Base-by-base conservation (phyloP, 1,139 yeast genomes). In the Geotrichum reessii region DNA sequence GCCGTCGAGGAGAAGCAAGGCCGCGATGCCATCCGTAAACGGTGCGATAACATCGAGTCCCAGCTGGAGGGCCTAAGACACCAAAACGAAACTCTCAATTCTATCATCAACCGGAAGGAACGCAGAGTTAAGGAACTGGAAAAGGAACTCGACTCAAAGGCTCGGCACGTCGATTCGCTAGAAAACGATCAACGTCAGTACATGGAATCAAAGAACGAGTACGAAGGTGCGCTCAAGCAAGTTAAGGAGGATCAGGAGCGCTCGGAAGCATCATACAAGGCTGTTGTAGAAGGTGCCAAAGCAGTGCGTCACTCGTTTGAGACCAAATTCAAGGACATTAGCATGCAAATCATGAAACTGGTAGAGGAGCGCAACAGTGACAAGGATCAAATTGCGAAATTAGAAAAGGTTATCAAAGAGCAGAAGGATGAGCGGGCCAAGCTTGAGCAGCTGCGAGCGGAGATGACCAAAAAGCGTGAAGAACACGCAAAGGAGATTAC, bases 41-140 rank as follows among this genome's bases (percentile, higher is more conserved):
- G 69, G 14, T 63, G 65, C 54, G 69, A 67, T 46, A 62, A 64
- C 31, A 58, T 66, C 40, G 70, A 64, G 51, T 58, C 66, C 5
- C 65, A 67, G 12, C 56, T 64, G 37, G 67, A 64, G 46, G 65
- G 65, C n/a, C 62, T 68, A 25, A 62, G 63, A 56, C 71, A 68
- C 48, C 72, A 69, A 57, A 65, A 64, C 44, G 67, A 64, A 12
- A 66, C 64, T 55, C 63, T 69, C 42, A 67, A 63, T 55, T 59
- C 66, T 14, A 58, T 68, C 53, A 56, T 69, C 46, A 62, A 57
- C 12, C 63, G 71, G 17, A 66, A 69, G 51, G 72, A 69, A 53
- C 64, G 70, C n/a, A 61, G 66, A 33, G 63, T 65, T n/a, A 50
- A 57, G 17, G 68, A 65, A 48, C 53, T 67, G 25, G 71, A 69